phyloP scores from a whole-genome alignment of 306 rosid species.

The Dalbergia cultrata region DNA sequence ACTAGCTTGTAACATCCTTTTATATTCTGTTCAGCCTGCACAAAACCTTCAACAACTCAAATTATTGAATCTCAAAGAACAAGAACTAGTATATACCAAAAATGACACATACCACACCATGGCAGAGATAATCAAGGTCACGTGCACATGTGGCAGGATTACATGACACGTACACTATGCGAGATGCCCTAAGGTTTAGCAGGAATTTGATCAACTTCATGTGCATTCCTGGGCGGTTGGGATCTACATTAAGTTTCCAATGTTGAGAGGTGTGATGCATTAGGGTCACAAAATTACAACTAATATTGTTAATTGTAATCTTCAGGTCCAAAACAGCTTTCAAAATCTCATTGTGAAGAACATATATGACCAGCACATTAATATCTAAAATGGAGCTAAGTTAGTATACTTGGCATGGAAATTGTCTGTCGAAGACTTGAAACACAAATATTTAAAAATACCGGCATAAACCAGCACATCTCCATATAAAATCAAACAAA shows the following conservation, averaged over 20 bases:
- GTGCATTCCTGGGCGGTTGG: conserved; percentile 99
- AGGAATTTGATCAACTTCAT: conserved; percentile 92
- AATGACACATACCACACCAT: conserved; percentile 82
- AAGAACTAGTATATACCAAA: conserved; percentile 11
- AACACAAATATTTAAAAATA: conserved; percentile 4
- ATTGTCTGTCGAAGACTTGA: conserved; percentile 9
- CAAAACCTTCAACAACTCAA: conserved; percentile 47
- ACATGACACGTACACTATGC: conserved; percentile 91
- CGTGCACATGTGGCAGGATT: conserved; percentile 98
- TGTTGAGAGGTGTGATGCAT: conserved; percentile 18
- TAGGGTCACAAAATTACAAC: conserved; percentile 32
- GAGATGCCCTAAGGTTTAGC: conserved; percentile 78
- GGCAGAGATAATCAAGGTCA: conserved; percentile 94
- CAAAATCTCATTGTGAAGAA: conserved; percentile 14
- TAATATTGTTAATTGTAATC: neutral
- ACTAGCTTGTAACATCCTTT: conserved; percentile 85
- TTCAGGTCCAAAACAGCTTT: neutral
- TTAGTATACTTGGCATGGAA: conserved; percentile 33
- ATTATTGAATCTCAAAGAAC: conserved; percentile 36
- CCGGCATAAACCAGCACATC: neutral
- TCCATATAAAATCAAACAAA: conserved; percentile 17
- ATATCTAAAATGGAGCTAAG: conserved; percentile 21
- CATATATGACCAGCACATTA: conserved; percentile 1
- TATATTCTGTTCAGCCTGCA: conserved; percentile 76
- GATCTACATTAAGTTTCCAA: conserved; percentile 66